Conservation (phyloP, 805 yeast species). For the Metschnikowia amazonensis region DNA sequence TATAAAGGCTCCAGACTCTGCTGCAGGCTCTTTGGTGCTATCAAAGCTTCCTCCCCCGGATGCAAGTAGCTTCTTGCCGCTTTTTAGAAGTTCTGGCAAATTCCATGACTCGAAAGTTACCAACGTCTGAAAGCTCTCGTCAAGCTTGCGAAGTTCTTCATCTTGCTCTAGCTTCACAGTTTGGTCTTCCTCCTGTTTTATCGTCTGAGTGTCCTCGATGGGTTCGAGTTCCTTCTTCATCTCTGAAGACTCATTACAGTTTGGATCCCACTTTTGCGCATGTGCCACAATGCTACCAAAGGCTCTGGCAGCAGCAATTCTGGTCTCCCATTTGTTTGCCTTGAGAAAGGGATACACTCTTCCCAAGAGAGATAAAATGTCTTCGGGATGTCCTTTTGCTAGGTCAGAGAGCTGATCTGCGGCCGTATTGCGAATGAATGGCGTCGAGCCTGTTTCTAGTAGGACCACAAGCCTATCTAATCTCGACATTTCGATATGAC, state of each 20-base stretch:
- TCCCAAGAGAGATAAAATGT: constrained; percentile 73
- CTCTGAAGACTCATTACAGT: constrained; percentile 34
- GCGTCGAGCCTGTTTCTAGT: constrained; percentile 92
- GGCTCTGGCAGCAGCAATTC: constrained; percentile 92
- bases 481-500: constrained; percentile 36
- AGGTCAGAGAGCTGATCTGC: constrained; percentile 95
- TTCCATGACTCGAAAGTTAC: constrained; percentile 50
- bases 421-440: constrained; percentile 89
- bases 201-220: constrained; percentile 19
- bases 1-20: constrained; percentile 40
- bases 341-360: constrained; percentile 87
- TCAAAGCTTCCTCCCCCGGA: constrained; percentile 49
- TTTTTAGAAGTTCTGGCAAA: constrained; percentile 44
- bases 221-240: constrained; percentile 19
- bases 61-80: constrained; percentile 58
- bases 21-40: constrained; percentile 30
- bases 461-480: constrained; percentile 55
- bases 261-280: constrained; percentile 83
- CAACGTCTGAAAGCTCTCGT: constrained; percentile 39
- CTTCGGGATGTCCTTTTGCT: constrained; percentile 94
- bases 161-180: constrained; percentile 39
- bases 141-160: constrained; percentile 38
- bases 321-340: constrained; percentile 89
- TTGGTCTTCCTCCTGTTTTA: constrained; percentile 25
- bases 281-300: constrained; percentile 87